A percentile compares a stretch with the other conserved stretches of the same genome.
These are phyloP conservation scores for Aspergillus vadensis DNA, from an alignment of 2,329 filamentous ascomycete species.

Conservation along the genomic window DNA sequence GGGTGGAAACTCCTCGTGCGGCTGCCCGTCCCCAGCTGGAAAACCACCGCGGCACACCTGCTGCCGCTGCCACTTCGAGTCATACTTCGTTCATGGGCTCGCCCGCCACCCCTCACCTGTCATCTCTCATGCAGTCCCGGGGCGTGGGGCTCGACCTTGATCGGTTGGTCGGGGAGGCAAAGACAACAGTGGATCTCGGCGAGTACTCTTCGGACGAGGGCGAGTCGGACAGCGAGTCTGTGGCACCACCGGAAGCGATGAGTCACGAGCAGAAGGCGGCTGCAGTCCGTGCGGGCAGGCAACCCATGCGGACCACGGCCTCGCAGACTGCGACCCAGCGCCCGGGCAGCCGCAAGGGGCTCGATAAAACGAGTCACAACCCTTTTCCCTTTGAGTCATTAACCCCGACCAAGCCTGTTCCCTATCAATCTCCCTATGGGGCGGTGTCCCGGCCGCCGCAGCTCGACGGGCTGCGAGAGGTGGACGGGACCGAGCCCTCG, in stretches of 20 bases:
- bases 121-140: slow-evolving; percentile 62
- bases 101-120: slow-evolving; percentile 66
- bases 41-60: slow-evolving; percentile 22
- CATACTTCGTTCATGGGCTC: slow-evolving; percentile 55
- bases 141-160: slow-evolving; percentile 64
- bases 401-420: slow-evolving; percentile 36
- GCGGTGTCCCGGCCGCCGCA: slow-evolving; percentile 27
- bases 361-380: slow-evolving; percentile 42
- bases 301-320: slow-evolving; percentile 61
- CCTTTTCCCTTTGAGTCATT: slow-evolving; percentile 45
- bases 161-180: slow-evolving; percentile 60
- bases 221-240: slow-evolving; percentile 39
- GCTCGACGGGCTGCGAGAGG: slow-evolving; percentile 40
- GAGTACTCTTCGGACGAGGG: slow-evolving; percentile 44
- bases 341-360: slow-evolving; percentile 62
- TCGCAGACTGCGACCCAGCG: slow-evolving; percentile 54
- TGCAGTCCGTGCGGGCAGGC: slow-evolving; percentile 35
- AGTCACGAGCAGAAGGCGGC: slow-evolving; percentile 23
- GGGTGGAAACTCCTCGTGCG: slow-evolving; percentile 30
- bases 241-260: slow-evolving; percentile 26
- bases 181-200: slow-evolving; percentile 42
- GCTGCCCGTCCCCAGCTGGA: not conserved
- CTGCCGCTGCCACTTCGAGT: slow-evolving; percentile 24
- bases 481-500: slow-evolving; percentile 47
- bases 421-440: slow-evolving; percentile 33